Base-by-base conservation (phyloP, 225 moss, liverwort and hornwort species). In the Straminergon stramineum region DNA sequence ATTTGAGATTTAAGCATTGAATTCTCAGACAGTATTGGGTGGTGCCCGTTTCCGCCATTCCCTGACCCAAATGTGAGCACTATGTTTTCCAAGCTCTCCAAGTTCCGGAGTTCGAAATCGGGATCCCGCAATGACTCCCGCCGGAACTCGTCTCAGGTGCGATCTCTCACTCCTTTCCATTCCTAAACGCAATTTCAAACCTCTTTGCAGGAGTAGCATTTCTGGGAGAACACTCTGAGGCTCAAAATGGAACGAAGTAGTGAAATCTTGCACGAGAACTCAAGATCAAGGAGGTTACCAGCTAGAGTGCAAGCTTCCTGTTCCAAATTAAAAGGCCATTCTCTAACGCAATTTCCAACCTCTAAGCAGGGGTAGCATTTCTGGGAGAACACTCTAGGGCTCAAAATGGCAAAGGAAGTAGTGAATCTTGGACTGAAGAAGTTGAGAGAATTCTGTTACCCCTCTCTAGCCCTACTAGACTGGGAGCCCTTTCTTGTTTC, bases 41-140 rank as follows among this genome's bases (percentile, higher is more conserved):
- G 55, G 15, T 52, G 30, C 86, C 84, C 84, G 34, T 24, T 64
- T 43, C 62, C 35, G 5, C 75, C 70, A 24, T 7, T 37, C 37
- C 68, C 31, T 18, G 77, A 89, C 51, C 81, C 87, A 39, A 87
- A 87, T 89, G 90, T 39, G 71, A 89, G 88, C 77, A 83, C 83
- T 60, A 94, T 94, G 92, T 94, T 94, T 87, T 87, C 92, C 28
- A 94, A 91, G 84, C 88, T 94, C 28, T 89, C 93, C 57, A 92
- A 88, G 84, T 85, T 91, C 19, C 92, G 94, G 79, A 89, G 67
- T 39, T 88, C 92, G 30, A 92, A 85, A 69, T 66, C 84, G n/a
- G 69, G 68, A 52, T 84, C 84, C 52, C 84, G 84, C 37, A 53
- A 67, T 53, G 84, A 22, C 67, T 84, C 84, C n/a, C 75, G 31